A percentile compares a stretch with the other conserved stretches of the same genome.
phyloP scores from a whole-genome alignment of 2,329 filamentous ascomycete species.

The Pestalotiopsis sp. region DNA sequence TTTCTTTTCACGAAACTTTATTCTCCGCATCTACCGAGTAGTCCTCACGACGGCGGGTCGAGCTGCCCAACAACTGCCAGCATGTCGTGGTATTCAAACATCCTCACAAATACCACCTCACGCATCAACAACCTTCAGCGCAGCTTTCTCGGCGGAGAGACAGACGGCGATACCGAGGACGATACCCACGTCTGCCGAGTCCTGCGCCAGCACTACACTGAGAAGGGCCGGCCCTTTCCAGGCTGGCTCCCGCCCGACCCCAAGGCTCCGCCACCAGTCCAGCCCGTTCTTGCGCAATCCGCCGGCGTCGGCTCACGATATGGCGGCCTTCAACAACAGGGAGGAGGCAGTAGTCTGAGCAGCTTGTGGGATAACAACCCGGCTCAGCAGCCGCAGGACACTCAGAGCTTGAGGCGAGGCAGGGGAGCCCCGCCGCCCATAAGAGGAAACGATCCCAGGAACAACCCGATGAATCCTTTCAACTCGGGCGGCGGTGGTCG shows the following conservation, averaged over 20 bases:
- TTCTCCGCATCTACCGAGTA: background rate
- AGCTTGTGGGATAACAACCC: conserved; percentile 59
- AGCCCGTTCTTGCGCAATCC: conserved; percentile 54
- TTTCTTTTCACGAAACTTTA: background rate
- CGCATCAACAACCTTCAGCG: conserved; percentile 68
- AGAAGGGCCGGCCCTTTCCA: conserved; percentile 81
- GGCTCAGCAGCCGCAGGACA: conserved; percentile 34
- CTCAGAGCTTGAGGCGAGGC: conserved; percentile 47
- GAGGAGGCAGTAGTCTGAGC: conserved; percentile 43
- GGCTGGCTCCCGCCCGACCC: conserved; percentile 89
- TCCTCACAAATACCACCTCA: conserved; percentile 65
- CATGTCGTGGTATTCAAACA: conserved; percentile 82
- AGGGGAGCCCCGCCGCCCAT: conserved; percentile 36
- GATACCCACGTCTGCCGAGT: conserved; percentile 95
- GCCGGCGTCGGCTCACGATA: conserved; percentile 55
- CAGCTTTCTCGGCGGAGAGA: conserved; percentile 67
- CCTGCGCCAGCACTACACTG: conserved; percentile 87
- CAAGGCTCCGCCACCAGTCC: conserved; percentile 64
- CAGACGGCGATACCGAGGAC: conserved; percentile 77
- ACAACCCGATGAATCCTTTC: conserved; percentile 38
- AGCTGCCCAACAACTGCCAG: conserved; percentile 12
- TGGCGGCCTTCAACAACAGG: conserved; percentile 44
- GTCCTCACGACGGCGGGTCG: conserved; percentile 1
- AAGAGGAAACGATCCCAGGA: conserved; percentile 28
- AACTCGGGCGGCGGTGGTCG: conserved; percentile 30